phyloP scores from a whole-genome alignment of 129 eudicot species.

The Flaveria sonorensis region DNA sequence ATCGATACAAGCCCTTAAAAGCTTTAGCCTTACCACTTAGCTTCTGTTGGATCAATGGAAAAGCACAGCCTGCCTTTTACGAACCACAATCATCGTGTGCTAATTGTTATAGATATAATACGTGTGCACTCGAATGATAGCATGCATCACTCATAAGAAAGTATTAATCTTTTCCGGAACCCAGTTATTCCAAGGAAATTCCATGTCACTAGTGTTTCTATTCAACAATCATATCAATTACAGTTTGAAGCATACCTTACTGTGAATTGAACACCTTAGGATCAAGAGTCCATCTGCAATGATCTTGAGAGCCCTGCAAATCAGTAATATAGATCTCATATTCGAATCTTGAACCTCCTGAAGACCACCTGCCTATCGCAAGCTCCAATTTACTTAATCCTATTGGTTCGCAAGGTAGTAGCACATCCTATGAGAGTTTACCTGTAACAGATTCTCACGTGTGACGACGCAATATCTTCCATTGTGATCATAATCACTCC shows the following conservation, averaged over 20 bases:
- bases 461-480: not conserved
- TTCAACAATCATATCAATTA: not conserved
- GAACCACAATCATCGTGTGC: not conserved
- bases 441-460: not conserved
- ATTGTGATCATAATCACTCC: not conserved
- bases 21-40: not conserved
- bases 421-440: too few species aligned
- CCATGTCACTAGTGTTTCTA: not conserved
- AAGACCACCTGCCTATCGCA: not conserved
- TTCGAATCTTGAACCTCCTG: too few species aligned
- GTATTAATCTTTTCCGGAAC: not conserved
- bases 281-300: not conserved
- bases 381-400: not conserved
- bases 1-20: not conserved
- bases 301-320: not conserved
- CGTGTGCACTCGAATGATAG: too few species aligned
- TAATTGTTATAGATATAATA: too few species aligned
- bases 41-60: not conserved
- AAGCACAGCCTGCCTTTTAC: not conserved
- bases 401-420: not conserved
- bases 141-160: not conserved
- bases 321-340: not conserved
- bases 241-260: not conserved
- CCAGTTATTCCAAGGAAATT: not conserved
- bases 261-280: not conserved